Evolutionary conservation across 2,329 filamentous ascomycete genomes (phyloP), one percentile per base, ranked within the genome.

Genomic region (Fusarium sp.): DNA sequence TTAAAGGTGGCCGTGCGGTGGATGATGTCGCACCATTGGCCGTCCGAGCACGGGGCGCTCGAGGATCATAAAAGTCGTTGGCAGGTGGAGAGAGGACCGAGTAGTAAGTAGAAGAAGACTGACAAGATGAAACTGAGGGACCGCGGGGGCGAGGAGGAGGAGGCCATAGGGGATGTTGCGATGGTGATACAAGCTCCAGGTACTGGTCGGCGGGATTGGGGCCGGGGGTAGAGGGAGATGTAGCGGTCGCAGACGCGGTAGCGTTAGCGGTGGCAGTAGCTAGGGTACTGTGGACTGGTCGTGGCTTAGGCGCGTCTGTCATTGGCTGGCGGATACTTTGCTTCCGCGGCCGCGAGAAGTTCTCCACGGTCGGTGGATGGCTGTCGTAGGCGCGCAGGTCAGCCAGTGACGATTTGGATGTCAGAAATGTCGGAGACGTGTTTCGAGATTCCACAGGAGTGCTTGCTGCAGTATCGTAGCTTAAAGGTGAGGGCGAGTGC

Each of bases 341-440:
- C 67, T 87, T 88, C 62, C 88, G 83, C 44, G 88, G 88, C 41
- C 88, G 83, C n/a, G 88, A 90, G 76, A 90, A 90, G 78, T 90
- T 90, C 73, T 85, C 85, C 48, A 88, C 81, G 48, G 78, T 75
- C 40, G 87, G 80, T 49, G 78, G 75, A 70, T 81, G 79, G 56
- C 75, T 77, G 50, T 82, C 80, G 53, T 79, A 75, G 78, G 74
- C 69, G 45, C 83, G 77, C 64, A 80, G 70, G 60, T 82, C 80
- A 46, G 75, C 61, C 40, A 77, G 71, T 44, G 80, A 80, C 48
- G 78, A 76, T 60, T 81, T 79, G 37, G 77, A 70, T 46, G 66
- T 76, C 56, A 81, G 59, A 46, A 76, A 76, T 61, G 73, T 77
- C 52, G 80, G 78, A 54, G 77, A 78, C 58, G 74, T 75, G 62